Conservation (phyloP, 2,329 filamentous ascomycete species). For the Mycosphaerella sp. region DNA sequence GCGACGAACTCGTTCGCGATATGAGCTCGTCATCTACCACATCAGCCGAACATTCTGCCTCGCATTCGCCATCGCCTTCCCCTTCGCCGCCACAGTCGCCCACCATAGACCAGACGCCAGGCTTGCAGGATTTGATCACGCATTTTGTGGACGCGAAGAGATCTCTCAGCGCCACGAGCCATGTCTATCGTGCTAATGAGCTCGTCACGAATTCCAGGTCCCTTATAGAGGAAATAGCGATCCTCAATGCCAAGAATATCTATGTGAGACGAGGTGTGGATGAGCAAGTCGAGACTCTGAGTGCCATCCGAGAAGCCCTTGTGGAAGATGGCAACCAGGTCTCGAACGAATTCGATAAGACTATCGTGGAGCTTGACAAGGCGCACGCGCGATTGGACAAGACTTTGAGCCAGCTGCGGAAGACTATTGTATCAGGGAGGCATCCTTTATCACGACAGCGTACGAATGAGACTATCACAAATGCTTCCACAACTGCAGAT, state of each 20-base stretch:
- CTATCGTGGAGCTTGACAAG: conserved; percentile 50
- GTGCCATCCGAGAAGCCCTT: conserved; percentile 41
- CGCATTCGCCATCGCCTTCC: conserved; percentile 32
- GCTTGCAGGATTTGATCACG: conserved; percentile 71
- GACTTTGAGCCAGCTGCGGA: conserved; percentile 60
- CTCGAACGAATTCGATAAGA: conserved; percentile 41
- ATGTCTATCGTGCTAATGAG: conserved; percentile 77
- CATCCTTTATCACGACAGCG: conserved; percentile 50
- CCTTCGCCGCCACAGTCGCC: conserved; percentile 39
- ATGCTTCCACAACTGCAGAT: conserved; percentile 5
- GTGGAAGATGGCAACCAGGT: conserved; percentile 39
- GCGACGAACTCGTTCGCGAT: background rate
- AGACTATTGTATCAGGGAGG: conserved; percentile 57
- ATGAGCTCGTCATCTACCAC: conserved; percentile 6
- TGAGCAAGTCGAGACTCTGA: conserved; percentile 41
- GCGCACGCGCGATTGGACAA: conserved; percentile 59
- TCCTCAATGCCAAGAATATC: conserved; percentile 53
- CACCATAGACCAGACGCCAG: conserved; percentile 37
- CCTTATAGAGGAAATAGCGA: conserved; percentile 70
- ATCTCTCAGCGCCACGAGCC: conserved; percentile 73
- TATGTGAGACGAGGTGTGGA: conserved; percentile 40
- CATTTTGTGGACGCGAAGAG: conserved; percentile 83
- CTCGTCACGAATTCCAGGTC: conserved; percentile 70
- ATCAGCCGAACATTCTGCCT: conserved; percentile 3
- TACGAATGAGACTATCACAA: conserved; percentile 8